These are phyloP conservation scores for Cadophora malorum DNA, from an alignment of 2,329 filamentous ascomycete genomes.

Conservation along the genomic window DNA sequence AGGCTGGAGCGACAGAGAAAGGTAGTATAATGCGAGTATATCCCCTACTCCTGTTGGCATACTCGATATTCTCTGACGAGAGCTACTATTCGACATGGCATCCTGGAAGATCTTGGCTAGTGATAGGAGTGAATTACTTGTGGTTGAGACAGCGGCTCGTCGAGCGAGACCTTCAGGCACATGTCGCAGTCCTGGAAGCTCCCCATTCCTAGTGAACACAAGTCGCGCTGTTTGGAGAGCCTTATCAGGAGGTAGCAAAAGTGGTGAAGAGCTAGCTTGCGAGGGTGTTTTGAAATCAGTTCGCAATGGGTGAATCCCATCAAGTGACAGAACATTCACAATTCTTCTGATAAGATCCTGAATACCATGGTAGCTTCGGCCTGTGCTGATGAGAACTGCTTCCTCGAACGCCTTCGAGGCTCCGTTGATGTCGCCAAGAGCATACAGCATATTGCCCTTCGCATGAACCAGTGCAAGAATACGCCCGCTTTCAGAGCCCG, in stretches of 20 bases:
- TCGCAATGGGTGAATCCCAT: conserved; percentile 48
- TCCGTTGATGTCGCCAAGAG: conserved; percentile 78
- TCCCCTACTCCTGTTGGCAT: conserved; percentile 83
- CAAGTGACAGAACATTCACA: conserved; percentile 68
- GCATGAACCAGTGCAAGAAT: conserved; percentile 94
- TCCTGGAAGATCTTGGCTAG: conserved; percentile 98
- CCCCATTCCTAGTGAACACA: conserved; percentile 77
- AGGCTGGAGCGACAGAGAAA: conserved; percentile 91
- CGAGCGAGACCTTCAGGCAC: conserved; percentile 74
- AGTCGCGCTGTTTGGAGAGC: conserved; percentile 83
- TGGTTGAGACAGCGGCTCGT: conserved; percentile 86
- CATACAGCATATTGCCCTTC: conserved; percentile 98
- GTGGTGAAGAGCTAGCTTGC: conserved; percentile 51
- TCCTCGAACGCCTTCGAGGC: conserved; percentile 94
- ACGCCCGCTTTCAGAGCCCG: conserved; percentile 87
- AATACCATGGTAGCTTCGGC: conserved; percentile 72
- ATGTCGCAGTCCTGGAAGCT: conserved; percentile 79
- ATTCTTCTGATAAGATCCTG: conserved; percentile 81
- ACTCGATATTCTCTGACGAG: conserved; percentile 56
- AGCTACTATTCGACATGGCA: conserved; percentile 73
- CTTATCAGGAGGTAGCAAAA: conserved; percentile 82
- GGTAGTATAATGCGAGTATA: conserved; percentile 92
- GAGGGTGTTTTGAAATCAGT: conserved; percentile 32
- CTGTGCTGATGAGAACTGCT: conserved; percentile 86
- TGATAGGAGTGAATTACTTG: conserved; percentile 92